phyloP scores from a whole-genome alignment of 495 filamentous ascomycete genomes.

The Amphirosellinia nigrospora region DNA sequence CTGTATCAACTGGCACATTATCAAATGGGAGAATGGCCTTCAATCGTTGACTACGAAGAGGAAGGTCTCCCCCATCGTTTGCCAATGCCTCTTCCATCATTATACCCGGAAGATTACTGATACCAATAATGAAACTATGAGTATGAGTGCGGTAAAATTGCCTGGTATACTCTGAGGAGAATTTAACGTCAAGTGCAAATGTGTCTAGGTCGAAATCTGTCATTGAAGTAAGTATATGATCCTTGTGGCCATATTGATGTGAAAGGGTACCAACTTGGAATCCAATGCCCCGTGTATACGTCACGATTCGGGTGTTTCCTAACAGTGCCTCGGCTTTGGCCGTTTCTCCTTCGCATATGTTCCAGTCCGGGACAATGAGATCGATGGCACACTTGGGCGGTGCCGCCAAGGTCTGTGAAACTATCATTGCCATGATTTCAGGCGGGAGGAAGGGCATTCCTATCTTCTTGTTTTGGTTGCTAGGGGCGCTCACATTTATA shows the following conservation, averaged over 20 bases:
- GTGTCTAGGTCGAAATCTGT: constrained; percentile 15
- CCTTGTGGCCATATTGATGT: constrained; percentile 13
- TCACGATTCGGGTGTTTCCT: constrained; percentile 24
- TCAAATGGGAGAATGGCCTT: constrained; percentile 35
- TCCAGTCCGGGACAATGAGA: constrained; percentile 36
- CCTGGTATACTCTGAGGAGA: constrained; percentile 22
- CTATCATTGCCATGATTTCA: constrained; percentile 26
- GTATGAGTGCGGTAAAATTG: constrained; percentile 26
- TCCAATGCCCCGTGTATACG: constrained; percentile 26
- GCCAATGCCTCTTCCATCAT: constrained; percentile 7
- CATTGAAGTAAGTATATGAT: constrained; percentile 29
- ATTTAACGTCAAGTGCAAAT: constrained; percentile 16
- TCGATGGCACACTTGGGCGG: constrained; percentile 29
- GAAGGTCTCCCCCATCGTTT: constrained; percentile 10
- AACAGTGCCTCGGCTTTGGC: neutral
- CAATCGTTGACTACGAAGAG: constrained; percentile 24
- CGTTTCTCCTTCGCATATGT: constrained; percentile 19
- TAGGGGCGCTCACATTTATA: neutral
- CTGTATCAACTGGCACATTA: constrained; percentile 21
- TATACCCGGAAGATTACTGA: neutral
- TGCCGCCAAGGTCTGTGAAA: constrained; percentile 12
- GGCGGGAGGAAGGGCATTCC: constrained; percentile 12
- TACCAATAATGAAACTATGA: constrained; percentile 32
- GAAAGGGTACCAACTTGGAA: constrained; percentile 17
- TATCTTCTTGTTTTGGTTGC: neutral